Percentiles rank a stretch among this genome's conserved stretches.
These are phyloP conservation scores for Diplodia corticola DNA, from an alignment of 2,329 filamentous ascomycete genomes.

Conservation along the genomic window DNA sequence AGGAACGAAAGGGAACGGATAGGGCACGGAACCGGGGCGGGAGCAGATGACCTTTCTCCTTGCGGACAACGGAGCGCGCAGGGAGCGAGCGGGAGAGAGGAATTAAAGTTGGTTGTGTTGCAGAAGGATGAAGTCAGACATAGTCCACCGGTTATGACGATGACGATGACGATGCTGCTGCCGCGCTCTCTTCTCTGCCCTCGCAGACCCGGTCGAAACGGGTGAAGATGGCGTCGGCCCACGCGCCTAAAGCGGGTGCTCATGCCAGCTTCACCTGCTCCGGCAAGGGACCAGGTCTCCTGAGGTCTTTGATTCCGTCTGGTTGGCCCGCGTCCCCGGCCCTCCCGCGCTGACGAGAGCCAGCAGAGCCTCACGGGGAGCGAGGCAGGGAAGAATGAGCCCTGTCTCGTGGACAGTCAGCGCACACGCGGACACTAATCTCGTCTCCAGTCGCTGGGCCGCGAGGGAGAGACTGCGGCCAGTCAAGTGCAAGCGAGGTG, in stretches of 20 bases:
- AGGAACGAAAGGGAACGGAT: neutral
- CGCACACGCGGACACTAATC: neutral
- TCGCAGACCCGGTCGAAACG: neutral
- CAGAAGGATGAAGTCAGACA: neutral
- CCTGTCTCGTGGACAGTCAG: neutral
- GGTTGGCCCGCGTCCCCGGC: neutral
- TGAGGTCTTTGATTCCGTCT: neutral
- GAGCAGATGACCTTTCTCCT: constrained; percentile 9
- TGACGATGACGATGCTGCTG: neutral
- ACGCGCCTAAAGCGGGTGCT: constrained; percentile 12
- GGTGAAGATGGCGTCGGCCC: neutral
- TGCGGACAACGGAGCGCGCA: neutral
- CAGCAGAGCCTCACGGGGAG: constrained; percentile 10
- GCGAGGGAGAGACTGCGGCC: neutral
- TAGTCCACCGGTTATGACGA: neutral
- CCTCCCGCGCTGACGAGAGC: constrained; percentile 12
- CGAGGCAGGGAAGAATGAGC: neutral
- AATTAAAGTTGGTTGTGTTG: neutral
- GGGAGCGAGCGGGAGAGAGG: neutral
- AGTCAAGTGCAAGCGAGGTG: neutral
- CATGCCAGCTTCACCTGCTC: constrained; percentile 10
- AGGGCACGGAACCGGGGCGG: neutral
- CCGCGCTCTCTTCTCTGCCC: neutral
- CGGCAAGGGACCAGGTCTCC: neutral
- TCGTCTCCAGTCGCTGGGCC: neutral